These are phyloP conservation scores for Aspergillus nidulans DNA, from an alignment of 495 filamentous ascomycete genomes.

Conservation along the genomic window DNA sequence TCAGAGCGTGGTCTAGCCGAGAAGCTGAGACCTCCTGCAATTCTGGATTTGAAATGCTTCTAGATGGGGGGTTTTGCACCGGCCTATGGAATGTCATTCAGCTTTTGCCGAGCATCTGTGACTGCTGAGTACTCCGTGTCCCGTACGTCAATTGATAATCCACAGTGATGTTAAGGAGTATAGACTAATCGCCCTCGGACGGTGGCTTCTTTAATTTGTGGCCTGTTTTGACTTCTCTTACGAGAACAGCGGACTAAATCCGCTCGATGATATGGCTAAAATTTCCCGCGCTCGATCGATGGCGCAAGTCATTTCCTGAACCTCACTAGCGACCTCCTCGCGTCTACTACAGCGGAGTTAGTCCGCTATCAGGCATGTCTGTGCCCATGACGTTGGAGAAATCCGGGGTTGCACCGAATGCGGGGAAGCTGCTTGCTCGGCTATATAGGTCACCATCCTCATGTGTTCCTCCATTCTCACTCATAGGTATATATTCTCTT, in stretches of 20 bases:
- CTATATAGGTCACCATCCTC: background rate
- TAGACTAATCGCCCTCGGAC: conserved; percentile 1
- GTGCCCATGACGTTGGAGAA: background rate
- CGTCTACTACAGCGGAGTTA: background rate
- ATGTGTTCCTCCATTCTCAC: no score
- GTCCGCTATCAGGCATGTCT: no score
- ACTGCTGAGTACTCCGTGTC: conserved; percentile 5
- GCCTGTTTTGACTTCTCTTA: background rate
- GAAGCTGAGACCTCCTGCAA: background rate
- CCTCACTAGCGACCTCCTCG: no score
- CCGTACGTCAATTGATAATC: conserved; percentile 11
- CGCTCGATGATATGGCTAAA: background rate
- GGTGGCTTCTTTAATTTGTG: conserved; percentile 1
- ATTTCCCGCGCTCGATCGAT: no score
- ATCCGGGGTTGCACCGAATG: background rate
- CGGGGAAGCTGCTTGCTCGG: background rate
- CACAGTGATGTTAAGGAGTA: background rate
- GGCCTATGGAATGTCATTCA: background rate
- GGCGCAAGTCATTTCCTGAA: background rate
- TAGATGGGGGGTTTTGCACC: background rate
- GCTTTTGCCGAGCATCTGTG: background rate
- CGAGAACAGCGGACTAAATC: no score
- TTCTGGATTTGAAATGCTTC: background rate
- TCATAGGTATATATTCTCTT: no score
- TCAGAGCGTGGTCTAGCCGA: background rate